Evolutionary conservation across 1,139 yeast genomes (phyloP).

Genomic region (Debaryomycetaceae sp.): DNA sequence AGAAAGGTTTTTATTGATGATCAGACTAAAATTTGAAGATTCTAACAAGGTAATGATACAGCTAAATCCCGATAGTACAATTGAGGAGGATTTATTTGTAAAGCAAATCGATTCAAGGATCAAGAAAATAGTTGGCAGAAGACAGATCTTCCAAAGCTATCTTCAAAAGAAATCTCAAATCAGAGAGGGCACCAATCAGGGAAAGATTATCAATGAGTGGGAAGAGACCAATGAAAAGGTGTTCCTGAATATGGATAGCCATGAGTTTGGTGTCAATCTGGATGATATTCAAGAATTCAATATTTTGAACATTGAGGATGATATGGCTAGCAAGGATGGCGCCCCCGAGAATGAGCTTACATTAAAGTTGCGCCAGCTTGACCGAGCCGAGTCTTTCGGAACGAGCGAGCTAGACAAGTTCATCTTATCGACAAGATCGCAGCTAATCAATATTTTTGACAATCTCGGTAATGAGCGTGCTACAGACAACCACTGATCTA

Average conservation of each 20-base stretch:
- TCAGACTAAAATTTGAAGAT: slow-evolving; percentile 60
- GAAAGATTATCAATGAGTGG: slow-evolving; percentile 48
- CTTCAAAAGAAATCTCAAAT: slow-evolving; percentile 16
- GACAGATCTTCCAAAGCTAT: slow-evolving; percentile 34
- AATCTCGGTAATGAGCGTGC: not conserved
- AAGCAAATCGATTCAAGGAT: slow-evolving; percentile 30
- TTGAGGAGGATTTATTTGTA: slow-evolving; percentile 24
- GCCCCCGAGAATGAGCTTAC: slow-evolving; percentile 9
- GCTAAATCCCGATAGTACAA: slow-evolving; percentile 12
- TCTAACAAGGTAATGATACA: slow-evolving; percentile 38
- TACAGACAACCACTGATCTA: not conserved
- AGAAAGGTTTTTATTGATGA: slow-evolving; percentile 50
- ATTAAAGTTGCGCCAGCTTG: slow-evolving; percentile 7
- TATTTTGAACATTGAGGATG: slow-evolving; percentile 19
- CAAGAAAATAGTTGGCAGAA: slow-evolving; percentile 23
- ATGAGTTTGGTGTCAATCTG: slow-evolving; percentile 56
- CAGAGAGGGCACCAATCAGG: slow-evolving; percentile 20
- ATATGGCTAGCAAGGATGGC: slow-evolving; percentile 25
- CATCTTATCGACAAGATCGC: slow-evolving; percentile 10
- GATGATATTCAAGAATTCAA: slow-evolving; percentile 61
- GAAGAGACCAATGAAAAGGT: slow-evolving; percentile 42
- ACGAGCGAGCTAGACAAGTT: slow-evolving; percentile 29
- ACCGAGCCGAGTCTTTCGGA: slow-evolving; percentile 7
- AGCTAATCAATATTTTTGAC: slow-evolving; percentile 4
- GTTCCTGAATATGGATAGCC: slow-evolving; percentile 35